These are phyloP conservation scores for Tylopilus felleus DNA, from an alignment of 768 basidiomycete genomes.

Conservation along the genomic window DNA sequence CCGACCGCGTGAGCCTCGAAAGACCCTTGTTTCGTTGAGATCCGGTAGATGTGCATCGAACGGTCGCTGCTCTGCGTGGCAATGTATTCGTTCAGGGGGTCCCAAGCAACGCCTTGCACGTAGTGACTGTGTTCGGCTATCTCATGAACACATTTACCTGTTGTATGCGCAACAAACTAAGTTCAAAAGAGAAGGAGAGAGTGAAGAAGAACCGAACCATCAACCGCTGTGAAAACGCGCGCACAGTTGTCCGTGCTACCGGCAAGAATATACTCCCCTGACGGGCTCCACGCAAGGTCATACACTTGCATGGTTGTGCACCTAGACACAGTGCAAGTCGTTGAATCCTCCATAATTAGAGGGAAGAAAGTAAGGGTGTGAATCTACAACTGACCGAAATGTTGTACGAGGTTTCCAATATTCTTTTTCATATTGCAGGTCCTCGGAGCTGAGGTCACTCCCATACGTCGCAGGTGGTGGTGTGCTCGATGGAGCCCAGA, in stretches of 20 bases:
- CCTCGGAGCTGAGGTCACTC: conserved; percentile 75
- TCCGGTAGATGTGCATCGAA: conserved; percentile 91
- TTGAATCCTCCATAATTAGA: conserved; percentile 2
- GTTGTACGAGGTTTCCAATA: conserved; percentile 90
- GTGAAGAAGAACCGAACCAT: conserved; percentile 48
- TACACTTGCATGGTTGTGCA: conserved; percentile 96
- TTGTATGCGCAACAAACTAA: background rate
- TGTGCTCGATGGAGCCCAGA: conserved; percentile 84
- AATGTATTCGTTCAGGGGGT: conserved; percentile 94
- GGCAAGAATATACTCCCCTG: conserved; percentile 90
- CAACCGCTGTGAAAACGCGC: conserved; percentile 69
- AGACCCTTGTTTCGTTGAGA: conserved; percentile 72
- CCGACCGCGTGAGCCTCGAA: conserved; percentile 91
- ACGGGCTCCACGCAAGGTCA: conserved; percentile 96
- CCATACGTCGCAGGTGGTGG: conserved; percentile 75
- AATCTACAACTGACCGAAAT: conserved; percentile 56
- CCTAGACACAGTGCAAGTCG: conserved; percentile 38
- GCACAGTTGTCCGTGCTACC: conserved; percentile 97
- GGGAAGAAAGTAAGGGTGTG: background rate
- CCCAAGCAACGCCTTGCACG: conserved; percentile 99
- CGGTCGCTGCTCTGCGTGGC: conserved; percentile 97
- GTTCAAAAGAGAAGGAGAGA: background rate
- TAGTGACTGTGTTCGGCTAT: conserved; percentile 94
- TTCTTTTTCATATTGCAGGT: conserved; percentile 87
- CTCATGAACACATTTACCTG: conserved; percentile 84